These are phyloP conservation scores for Meredithiella fracta DNA, from an alignment of 2,329 filamentous ascomycete genomes.

Conservation along the genomic window DNA sequence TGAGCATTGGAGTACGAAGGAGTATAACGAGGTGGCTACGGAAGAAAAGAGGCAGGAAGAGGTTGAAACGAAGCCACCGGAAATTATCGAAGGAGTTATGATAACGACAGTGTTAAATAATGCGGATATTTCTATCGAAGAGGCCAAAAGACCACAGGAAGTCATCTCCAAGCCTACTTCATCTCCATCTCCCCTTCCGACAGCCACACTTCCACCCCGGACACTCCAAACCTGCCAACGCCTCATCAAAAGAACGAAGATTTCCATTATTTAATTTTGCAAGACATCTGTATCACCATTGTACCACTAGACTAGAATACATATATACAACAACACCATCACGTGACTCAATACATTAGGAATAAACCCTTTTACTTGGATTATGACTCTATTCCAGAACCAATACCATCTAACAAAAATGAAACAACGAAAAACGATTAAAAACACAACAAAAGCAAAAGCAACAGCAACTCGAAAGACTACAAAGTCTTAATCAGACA, in stretches of 20 bases:
- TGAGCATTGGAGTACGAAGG: not conserved
- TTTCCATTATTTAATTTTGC: too few relatives aligned
- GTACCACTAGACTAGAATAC: not conserved
- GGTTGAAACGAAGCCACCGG: not conserved
- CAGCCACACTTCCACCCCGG: too few relatives aligned
- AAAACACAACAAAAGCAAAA: constrained; percentile 8
- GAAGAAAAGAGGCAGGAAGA: not conserved
- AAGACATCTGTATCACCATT: too few relatives aligned
- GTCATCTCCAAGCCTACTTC: too few relatives aligned
- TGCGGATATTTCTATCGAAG: not conserved
- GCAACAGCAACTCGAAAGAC: not conserved
- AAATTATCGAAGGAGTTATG: not conserved
- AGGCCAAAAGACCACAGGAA: too few relatives aligned
- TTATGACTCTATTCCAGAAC: constrained; percentile 12
- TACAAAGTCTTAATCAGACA: not conserved
- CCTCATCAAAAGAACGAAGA: too few relatives aligned
- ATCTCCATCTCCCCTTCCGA: too few relatives aligned
- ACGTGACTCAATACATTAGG: not conserved
- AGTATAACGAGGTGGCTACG: not conserved
- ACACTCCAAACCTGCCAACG: too few relatives aligned
- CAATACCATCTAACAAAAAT: constrained; percentile 4
- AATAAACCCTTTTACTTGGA: constrained; percentile 3
- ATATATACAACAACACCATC: not conserved
- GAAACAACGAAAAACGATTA: constrained; percentile 7
- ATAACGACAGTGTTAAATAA: not conserved